Evolutionary conservation across 1,139 yeast genomes (phyloP).

Genomic region (Suhomyces maxii): DNA sequence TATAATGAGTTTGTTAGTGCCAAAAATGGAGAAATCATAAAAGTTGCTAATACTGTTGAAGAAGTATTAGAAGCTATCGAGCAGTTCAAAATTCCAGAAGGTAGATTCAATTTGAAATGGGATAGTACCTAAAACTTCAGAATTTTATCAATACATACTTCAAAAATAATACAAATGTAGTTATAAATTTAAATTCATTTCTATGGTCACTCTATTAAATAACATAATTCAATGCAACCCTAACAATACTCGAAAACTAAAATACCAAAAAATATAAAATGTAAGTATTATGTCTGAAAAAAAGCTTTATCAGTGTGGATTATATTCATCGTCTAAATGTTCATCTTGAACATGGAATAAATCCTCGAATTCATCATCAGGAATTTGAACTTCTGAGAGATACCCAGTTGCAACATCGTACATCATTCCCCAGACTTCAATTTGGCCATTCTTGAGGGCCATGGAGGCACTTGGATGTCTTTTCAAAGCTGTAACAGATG

Average conservation of each 20-base stretch:
- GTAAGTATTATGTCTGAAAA: neutral
- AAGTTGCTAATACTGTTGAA: slow-evolving; percentile 65
- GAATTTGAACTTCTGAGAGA: slow-evolving; percentile 54
- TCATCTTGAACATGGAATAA: slow-evolving; percentile 52
- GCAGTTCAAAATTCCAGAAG: slow-evolving; percentile 66
- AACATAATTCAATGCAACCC: neutral
- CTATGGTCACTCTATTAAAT: neutral
- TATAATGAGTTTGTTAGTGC: slow-evolving; percentile 66
- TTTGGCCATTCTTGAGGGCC: slow-evolving; percentile 69
- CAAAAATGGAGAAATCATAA: slow-evolving; percentile 66
- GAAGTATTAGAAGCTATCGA: slow-evolving; percentile 65
- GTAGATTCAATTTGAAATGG: slow-evolving; percentile 78
- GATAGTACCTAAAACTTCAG: slow-evolving; percentile 13
- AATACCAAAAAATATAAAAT: neutral
- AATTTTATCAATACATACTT: too few relatives aligned
- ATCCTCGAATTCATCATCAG: slow-evolving; percentile 53
- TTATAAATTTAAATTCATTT: too few relatives aligned
- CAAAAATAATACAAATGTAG: neutral
- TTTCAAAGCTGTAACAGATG: slow-evolving; percentile 56
- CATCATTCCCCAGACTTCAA: slow-evolving; percentile 85
- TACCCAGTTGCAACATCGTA: slow-evolving; percentile 84
- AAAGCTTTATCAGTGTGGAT: slow-evolving; percentile 17
- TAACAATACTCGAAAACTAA: neutral
- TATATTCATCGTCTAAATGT: slow-evolving; percentile 27
- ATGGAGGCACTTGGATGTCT: slow-evolving; percentile 74